phyloP scores from a whole-genome alignment of 2,329 filamentous ascomycete genomes.

The Periglandula ipomoeae region DNA sequence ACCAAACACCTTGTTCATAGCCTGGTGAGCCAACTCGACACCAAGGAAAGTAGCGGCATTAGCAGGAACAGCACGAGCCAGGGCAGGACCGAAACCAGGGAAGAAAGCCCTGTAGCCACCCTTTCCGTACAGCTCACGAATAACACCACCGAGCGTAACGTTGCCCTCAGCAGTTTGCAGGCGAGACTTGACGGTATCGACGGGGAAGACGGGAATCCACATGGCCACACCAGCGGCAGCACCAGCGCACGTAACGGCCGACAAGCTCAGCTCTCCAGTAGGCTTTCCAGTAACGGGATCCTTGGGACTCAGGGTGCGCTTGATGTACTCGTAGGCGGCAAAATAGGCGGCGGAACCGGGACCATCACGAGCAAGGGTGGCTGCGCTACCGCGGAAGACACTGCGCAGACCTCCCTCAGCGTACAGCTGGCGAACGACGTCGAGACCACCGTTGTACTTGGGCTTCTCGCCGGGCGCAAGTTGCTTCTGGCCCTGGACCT shows the following conservation, averaged over 20 bases:
- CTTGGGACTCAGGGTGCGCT: slow-evolving; percentile 74
- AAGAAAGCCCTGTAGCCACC: slow-evolving; percentile 92
- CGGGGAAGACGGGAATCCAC: slow-evolving; percentile 98
- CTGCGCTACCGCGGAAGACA: slow-evolving; percentile 83
- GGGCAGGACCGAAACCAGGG: slow-evolving; percentile 86
- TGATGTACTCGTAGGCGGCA: slow-evolving; percentile 93
- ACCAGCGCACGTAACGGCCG: slow-evolving; percentile 77
- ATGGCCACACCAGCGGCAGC: slow-evolving; percentile 90
- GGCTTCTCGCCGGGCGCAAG: slow-evolving; percentile 85
- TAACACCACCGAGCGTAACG: slow-evolving; percentile 69
- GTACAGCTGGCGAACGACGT: slow-evolving; percentile 92
- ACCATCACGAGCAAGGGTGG: slow-evolving; percentile 88
- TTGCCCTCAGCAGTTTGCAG: slow-evolving; percentile 86
- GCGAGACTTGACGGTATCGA: slow-evolving; percentile 92
- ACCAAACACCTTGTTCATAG: slow-evolving; percentile 68
- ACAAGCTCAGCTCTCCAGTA: slow-evolving; percentile 67
- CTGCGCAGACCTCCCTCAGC: slow-evolving; percentile 80
- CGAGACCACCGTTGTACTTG: slow-evolving; percentile 75
- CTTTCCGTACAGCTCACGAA: slow-evolving; percentile 71
- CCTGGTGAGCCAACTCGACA: slow-evolving; percentile 74
- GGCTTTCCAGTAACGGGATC: slow-evolving; percentile 65
- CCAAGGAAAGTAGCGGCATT: slow-evolving; percentile 93
- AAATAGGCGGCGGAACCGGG: slow-evolving; percentile 94
- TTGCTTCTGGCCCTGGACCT: slow-evolving; percentile 91
- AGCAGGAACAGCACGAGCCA: slow-evolving; percentile 87